Percentiles rank a stretch among this genome's conserved stretches.
Conservation (phyloP, 2,329 filamentous ascomycete species). For the Fonsecaea nubica region DNA sequence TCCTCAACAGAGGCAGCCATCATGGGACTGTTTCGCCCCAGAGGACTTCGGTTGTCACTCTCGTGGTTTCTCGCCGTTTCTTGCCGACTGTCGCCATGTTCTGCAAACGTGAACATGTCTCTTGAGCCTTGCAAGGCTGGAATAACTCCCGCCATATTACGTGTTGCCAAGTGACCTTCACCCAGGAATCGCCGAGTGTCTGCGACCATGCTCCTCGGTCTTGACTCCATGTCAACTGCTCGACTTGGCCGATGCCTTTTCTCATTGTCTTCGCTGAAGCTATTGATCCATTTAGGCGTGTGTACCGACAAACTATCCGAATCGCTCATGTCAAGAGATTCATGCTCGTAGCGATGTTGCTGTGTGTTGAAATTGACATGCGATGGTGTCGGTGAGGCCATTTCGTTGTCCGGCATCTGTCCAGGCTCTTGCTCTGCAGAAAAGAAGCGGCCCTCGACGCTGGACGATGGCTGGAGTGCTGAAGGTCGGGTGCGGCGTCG, state of each 20-base stretch:
- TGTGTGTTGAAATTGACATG: constrained; percentile 19
- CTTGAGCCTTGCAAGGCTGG: background rate
- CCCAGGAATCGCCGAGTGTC: background rate
- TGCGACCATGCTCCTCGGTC: constrained; percentile 9
- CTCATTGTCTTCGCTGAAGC: constrained; percentile 25
- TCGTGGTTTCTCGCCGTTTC: constrained; percentile 5
- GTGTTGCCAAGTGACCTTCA: constrained; percentile 8
- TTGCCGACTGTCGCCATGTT: constrained; percentile 4
- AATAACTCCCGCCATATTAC: background rate
- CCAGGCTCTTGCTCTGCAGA: constrained; percentile 69
- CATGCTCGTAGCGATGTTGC: constrained; percentile 29
- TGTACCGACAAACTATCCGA: constrained; percentile 39
- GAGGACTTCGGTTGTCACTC: constrained; percentile 28
- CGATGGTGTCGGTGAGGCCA: constrained; percentile 23
- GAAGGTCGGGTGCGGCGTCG: constrained; percentile 46
- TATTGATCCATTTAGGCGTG: constrained; percentile 34
- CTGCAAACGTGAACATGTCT: constrained; percentile 4
- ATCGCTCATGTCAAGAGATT: constrained; percentile 39
- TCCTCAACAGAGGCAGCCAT: constrained; percentile 27
- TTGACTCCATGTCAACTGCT: background rate
- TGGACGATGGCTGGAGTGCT: constrained; percentile 72
- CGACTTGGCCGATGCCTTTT: constrained; percentile 3
- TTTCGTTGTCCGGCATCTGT: constrained; percentile 47
- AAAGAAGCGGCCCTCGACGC: constrained; percentile 79
- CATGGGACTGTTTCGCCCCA: constrained; percentile 35